Percentiles rank a stretch among this genome's conserved stretches.
phyloP scores from a whole-genome alignment of 345 rosid species.

The Arabidopsis arenosa region DNA sequence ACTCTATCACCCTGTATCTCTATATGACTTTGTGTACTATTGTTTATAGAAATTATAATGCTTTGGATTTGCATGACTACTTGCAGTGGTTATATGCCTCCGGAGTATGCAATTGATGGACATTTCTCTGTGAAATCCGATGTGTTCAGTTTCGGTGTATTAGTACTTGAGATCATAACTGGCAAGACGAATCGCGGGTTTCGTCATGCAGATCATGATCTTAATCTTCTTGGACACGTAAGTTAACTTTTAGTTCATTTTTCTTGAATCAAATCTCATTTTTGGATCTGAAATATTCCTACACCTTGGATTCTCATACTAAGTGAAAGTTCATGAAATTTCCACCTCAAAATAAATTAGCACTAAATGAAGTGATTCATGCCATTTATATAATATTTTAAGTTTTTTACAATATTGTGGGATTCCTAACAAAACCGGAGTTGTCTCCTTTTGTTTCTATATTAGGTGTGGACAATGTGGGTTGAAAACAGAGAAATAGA shows the following conservation, averaged over 20 bases:
- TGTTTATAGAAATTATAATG: neutral
- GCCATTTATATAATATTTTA: neutral
- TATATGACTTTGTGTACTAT: neutral
- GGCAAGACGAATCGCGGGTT: constrained; percentile 37
- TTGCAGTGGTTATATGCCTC: constrained; percentile 42
- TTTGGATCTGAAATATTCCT: neutral
- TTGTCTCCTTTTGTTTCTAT: neutral
- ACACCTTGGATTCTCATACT: no score
- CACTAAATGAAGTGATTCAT: neutral
- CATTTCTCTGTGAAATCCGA: constrained; percentile 41
- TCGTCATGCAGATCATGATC: constrained; percentile 32
- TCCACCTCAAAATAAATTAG: neutral
- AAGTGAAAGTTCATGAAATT: neutral
- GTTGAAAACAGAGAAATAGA: constrained; percentile 34
- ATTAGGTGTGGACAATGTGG: constrained; percentile 43
- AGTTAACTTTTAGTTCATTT: constrained; percentile 30
- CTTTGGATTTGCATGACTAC: neutral
- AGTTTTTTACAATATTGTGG: neutral
- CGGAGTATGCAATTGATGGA: constrained; percentile 40
- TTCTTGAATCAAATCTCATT: neutral
- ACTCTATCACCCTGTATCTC: neutral
- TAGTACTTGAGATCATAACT: constrained; percentile 40
- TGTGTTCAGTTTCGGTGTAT: constrained; percentile 41
- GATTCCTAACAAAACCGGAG: neutral
- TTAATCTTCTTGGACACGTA: constrained; percentile 81